Evolutionary conservation across 805 yeast genomes (phyloP), one percentile per base, ranked within the genome.

Genomic region (Candida nemodendra): DNA sequence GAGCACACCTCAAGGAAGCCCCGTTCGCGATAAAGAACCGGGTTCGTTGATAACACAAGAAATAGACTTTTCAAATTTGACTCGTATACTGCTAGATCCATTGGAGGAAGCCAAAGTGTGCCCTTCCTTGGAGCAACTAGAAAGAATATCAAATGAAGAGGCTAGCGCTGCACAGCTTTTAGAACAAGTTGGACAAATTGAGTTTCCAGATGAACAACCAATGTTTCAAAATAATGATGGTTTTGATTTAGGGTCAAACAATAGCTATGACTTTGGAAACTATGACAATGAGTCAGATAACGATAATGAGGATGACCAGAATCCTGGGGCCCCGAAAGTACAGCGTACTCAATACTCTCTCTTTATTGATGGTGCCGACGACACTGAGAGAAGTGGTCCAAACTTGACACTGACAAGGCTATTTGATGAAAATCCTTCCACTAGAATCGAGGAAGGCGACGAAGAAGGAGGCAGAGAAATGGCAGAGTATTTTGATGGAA

Each of bases 401-500:
- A 57, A 58, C 36, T 12, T 57, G 19, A 61, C 65, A 1, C 39
- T 63, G 37, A 54, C 56, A 8, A 44, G 56, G 31, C 41, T 63
- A 5, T 63, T 63, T 46, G 66, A 63, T 34, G 66, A 63, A 13
- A 48, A 46, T 34, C 48, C 44, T 33, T 42, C 50, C 5, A 37
- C 45, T n/a, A 40, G 45, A 34, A 18, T 42, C 4, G 52, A 47
- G n/a, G 57, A 46, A 4, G 54, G 47, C 14, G 57, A 51, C 25
- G 52, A 45, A 27, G 65, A 69, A 18, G 60, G 68, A 36, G 78
- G 74, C 43, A 55, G 62, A 21, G 75, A 73, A 41, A 59, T 74
- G 32, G 68, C 76, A 75, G 83, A 89, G 2, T 84, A 87, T 56
- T 88, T 88, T 60, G 96, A 89, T 56, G 79, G 78, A 36, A 72